Evolutionary conservation across 1,284 basidiomycete species (phyloP), one percentile per base, ranked within the genome.

Genomic region (Cutaneotrichosporon sp.): DNA sequence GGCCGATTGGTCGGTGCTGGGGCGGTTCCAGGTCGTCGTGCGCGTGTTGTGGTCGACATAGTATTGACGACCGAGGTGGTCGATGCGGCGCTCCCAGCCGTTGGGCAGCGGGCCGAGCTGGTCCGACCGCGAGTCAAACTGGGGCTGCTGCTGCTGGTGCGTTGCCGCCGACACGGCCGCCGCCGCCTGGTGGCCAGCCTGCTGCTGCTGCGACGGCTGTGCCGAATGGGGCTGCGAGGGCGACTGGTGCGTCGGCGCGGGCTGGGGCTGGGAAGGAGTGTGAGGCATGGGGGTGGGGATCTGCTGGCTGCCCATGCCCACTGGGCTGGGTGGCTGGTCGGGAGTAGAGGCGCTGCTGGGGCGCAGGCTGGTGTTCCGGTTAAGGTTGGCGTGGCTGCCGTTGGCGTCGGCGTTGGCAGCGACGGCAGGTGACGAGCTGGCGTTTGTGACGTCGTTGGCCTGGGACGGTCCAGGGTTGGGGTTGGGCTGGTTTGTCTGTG

Each of bases 31-130:
- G 8, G 91, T 92, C n/a, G 94, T 97, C 34, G 86, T 84, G 51
- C 93, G 84, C 4, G 87, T 87, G 74, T 88, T 92, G 75, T 98
- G 93, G 68, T 94, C 90, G 51, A 93, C 89, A 69, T 90, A 96
- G 77, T 97, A 98, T 17, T 87, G 84, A 46, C 96, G 80, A 2
- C 87, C 88, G 49, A 91, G 83, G 48, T 84, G 85, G 73, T 97
- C 96, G 46, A 85, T 83, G 42, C 96, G 84, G 52, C 93, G 84
- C 75, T 98, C 96, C 92, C 93, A 98, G 12, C 91, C 91, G 26
- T 77, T 68, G 0, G 94, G 94, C 26, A 98, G 78, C n/a, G 86
- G 83, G 10, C 84, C 82, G 23, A 84, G 80, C 79, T 88, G 78
- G 77, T 82, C 81, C 44, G 88, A 84, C 60, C 84, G 85, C 17